Evolutionary conservation across 1,284 basidiomycete species (phyloP), one percentile per base, ranked within the genome.

Genomic region (Pterula multifida): DNA sequence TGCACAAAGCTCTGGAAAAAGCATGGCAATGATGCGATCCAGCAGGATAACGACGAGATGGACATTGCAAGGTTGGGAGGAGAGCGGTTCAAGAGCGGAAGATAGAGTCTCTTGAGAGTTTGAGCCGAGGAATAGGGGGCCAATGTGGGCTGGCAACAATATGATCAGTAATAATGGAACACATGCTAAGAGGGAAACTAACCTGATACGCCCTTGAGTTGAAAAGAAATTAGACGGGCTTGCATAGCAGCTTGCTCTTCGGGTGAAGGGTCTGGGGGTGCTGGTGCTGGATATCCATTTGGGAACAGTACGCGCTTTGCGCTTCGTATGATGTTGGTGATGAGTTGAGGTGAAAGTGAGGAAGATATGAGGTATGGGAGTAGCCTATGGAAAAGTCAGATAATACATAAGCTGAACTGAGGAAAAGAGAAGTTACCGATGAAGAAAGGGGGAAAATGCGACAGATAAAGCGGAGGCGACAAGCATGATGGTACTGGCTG

Each of bases 291-390:
- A 65, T 86, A 87, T 19, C 88, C 89, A 53, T 83, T 80, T 3
- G 90, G 88, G 59, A 90, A 91, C 35, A 92, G 69, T 2, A 78
- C 72, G 21, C 71, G 70, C 56, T 85, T 86, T 3, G 75, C 68
- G 4, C 68, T 60, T 45, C 74, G 71, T 24, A 77, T 64, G 50
- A 72, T 60, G 48, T 65, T 66, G 45, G 76, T 67, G 48, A 81
- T 62, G 52, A 72, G 68, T 1, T 63, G 55, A 1, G 77, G 68
- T 1, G 78, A 80, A 22, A 88, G 66, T n/a, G 76, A 64, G 45
- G 72, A 62, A 0, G 65, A 67, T 53, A 90, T 68, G 49, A 83
- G 58, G 59, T 84, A 76, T 0, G 78, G 78, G 22, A 89, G 67
- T 50, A 87, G 68, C 49, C 81, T 82, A 51, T 2, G 39, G 17